Base-by-base conservation (phyloP, 2,329 filamentous ascomycete species). In the Pyrenophora seminiperda region DNA sequence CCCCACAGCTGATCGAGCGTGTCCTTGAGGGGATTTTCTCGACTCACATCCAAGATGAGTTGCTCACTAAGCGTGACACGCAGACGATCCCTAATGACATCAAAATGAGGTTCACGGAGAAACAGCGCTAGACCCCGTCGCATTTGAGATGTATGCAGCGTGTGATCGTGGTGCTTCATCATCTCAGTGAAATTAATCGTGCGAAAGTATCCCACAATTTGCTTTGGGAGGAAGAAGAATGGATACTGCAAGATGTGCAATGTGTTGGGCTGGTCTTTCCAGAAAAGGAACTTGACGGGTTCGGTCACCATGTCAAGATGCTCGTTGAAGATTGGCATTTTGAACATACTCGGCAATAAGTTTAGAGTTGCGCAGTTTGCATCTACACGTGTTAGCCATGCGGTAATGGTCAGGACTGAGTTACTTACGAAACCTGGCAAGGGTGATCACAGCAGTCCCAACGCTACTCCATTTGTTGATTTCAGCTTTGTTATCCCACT, bases 1-100 rank as follows among this genome's bases (percentile, higher is more conserved):
- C 90, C 85, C 90, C 93, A 97, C 2, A 99, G 78, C 67, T 97
- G 91, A 70, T 97, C 86, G 54, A 97, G 87, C 0, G 76, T 72
- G 40, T 78, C 74, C 42, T 71, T 66, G 0, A 80, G 60, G 4
- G 76, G 57, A 24, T 73, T 53, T 4, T 72, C 66, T 34, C 78
- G 71, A 29, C 72, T 73, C n/a, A 80, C 71, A 39, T 75, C 72
- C 6, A 81, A 53, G 4, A 77, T 65, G 1, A 80, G 63, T 47
- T 77, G 76, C 38, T 74, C 70, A 17, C 69, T 62, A 17, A 75
- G 57, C 2, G 66, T 63, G 11, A 70, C 61, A 29, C 68, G 69
- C 5, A 78, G 53, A 3, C 66, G 69, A 39, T 58, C 58, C 32
- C 63, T 62, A 5, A 73, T 60, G n/a, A 64, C 37, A 47, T 54